Base-by-base conservation (phyloP, 495 filamentous ascomycete genomes). In the Pseudevernia furfuracea region DNA sequence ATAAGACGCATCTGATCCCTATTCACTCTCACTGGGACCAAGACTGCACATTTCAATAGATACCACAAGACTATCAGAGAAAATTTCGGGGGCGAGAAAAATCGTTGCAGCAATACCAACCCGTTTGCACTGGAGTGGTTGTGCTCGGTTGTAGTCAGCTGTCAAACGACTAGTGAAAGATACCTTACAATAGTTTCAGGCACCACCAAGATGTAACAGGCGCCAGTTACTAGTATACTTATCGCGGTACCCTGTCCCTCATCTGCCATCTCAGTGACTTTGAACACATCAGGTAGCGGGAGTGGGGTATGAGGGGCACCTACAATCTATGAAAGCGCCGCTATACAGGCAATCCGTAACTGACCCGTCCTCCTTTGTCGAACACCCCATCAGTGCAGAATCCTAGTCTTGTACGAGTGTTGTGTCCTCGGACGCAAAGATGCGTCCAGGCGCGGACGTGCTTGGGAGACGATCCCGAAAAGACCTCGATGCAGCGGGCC, bases 391-490 rank as follows among this genome's bases (percentile, higher is more conserved):
- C 43, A 8, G 34, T 19, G 11, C 14, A 32, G 28, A 30, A 49
- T 25, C 44, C 17, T 28, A 30, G 15, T 30, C 10, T 41, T 36
- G 30, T 23, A 32, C 28, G 8, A n/a, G 10, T 11, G 19, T 21
- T 44, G 37, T 34, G 25, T 36, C 30, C 19, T 17, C 52, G 10
- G 52, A 37, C 53, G 52, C 39, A 14, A 64, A n/a, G 15, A 68
- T 68, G 66, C 63, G 66, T 48, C 62, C 66, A 60, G 61, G 59
- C 14, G 53, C 49, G 25, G 63, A 70, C 41, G 46, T 60, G 23
- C 41, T 63, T 52, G 59, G 63, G 21, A 52, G 46, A 14, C 63
- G 60, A 48, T 34, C 53, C 53, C 69, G 66, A 21, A 70, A 68
- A 60, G 69, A 70, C 46, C 64, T 61, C 38, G 69, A 70, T 17